Evolutionary conservation across 106 monocot genomes (phyloP).

Genomic region (Acanthochlamys bracteata): DNA sequence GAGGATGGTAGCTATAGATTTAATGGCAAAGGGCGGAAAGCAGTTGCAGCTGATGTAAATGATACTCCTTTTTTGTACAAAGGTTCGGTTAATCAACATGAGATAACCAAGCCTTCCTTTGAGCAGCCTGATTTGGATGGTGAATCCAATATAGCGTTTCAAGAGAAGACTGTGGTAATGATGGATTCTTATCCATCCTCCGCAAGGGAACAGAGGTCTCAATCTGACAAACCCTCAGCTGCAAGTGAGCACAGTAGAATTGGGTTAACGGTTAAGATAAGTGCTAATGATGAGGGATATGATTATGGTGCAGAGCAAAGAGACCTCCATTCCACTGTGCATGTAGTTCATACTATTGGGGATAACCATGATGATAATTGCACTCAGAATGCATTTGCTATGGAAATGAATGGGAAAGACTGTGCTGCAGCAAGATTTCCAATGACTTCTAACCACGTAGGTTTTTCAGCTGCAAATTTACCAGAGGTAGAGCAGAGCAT

Average conservation of each 20-base stretch:
- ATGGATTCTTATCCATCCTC: conserved; percentile 20
- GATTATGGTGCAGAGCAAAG: conserved; percentile 1
- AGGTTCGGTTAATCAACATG: not conserved
- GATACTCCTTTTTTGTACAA: not conserved
- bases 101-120: not conserved
- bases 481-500: conserved; percentile 14
- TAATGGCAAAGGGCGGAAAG: conserved; percentile 1
- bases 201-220: conserved; percentile 1
- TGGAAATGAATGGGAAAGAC: not conserved
- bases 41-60: not conserved
- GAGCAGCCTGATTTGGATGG: not conserved
- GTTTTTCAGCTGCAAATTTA: conserved; percentile 6
- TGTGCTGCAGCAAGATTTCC: conserved; percentile 2
- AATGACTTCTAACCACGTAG: conserved; percentile 2
- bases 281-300: not conserved
- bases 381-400: conserved; percentile 10
- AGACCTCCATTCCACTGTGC: conserved; percentile 13
- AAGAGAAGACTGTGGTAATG: conserved; percentile 42
- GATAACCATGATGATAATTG: conserved; percentile 6
- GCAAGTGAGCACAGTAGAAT: conserved; percentile 3
- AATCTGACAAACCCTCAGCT: not conserved
- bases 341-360: conserved; percentile 2
- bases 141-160: conserved; percentile 20
- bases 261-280: conserved; percentile 2
- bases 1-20: not conserved